phyloP scores from a whole-genome alignment of 352 stramenopile genomes.

The Thalassiosira mediterranea region DNA sequence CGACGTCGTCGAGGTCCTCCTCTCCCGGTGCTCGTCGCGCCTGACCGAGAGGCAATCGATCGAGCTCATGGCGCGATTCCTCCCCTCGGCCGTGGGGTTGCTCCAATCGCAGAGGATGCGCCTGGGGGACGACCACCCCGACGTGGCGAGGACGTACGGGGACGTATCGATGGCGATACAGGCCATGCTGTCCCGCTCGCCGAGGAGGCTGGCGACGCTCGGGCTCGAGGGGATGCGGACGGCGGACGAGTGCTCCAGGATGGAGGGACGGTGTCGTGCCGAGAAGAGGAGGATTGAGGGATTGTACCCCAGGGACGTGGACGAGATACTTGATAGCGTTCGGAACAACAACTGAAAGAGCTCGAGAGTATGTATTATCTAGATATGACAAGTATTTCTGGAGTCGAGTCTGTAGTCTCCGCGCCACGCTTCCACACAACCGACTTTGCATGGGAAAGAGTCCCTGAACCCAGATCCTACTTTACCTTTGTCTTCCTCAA shows the following conservation, averaged over 20 bases:
- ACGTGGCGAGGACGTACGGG: slow-evolving; percentile 90
- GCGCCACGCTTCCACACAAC: no score
- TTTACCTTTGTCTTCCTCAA: no score
- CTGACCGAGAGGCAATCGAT: slow-evolving; percentile 38
- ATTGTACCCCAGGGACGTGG: slow-evolving; percentile 84
- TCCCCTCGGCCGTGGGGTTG: slow-evolving; percentile 88
- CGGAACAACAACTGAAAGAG: no score
- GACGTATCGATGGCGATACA: slow-evolving; percentile 92
- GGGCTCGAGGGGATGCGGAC: slow-evolving; percentile 88
- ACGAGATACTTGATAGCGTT: no score
- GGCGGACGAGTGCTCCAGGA: slow-evolving; percentile 88
- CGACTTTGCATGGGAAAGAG: no score
- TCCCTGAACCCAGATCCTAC: no score
- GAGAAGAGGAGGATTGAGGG: slow-evolving; percentile 91
- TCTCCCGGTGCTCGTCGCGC: slow-evolving; percentile 57
- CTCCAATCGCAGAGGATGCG: slow-evolving; percentile 88
- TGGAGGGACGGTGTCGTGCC: slow-evolving; percentile 89
- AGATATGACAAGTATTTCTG: no score
- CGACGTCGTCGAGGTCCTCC: slow-evolving; percentile 88
- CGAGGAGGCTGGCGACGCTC: slow-evolving; percentile 85
- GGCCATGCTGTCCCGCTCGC: slow-evolving; percentile 88
- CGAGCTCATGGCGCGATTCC: slow-evolving; percentile 87
- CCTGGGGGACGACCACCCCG: slow-evolving; percentile 89
- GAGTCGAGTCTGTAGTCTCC: no score
- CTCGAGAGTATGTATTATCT: no score